Evolutionary conservation across 495 filamentous ascomycete species (phyloP).

Genomic region (Aspergillus carlsbadensis): DNA sequence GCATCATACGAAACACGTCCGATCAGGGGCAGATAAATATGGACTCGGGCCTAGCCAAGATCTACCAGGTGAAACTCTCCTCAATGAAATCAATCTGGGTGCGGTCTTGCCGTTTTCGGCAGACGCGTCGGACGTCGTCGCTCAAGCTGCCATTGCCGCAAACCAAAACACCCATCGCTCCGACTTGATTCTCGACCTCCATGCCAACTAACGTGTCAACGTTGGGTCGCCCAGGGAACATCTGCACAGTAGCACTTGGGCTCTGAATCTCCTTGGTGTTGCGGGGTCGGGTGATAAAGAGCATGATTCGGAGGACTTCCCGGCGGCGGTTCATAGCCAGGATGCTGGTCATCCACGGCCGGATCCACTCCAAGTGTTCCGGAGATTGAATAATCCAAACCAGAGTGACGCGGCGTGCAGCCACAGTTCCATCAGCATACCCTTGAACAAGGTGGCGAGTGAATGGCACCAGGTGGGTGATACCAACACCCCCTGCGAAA

Average conservation of each 20-base stretch:
- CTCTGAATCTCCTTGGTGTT: conserved; percentile 69
- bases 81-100: conserved; percentile 79
- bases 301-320: conserved; percentile 76
- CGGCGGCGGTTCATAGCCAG: conserved; percentile 73
- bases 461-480: conserved; percentile 92
- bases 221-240: conserved; percentile 81
- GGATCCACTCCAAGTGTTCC: conserved; percentile 88
- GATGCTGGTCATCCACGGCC: conserved; percentile 89
- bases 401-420: conserved; percentile 75
- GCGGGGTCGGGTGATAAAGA: conserved; percentile 84
- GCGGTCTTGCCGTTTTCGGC: conserved; percentile 60
- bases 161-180: conserved; percentile 87
- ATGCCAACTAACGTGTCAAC: conserved; percentile 71
- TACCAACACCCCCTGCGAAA: conserved; percentile 89
- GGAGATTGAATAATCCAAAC: conserved; percentile 90
- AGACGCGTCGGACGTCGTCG: conserved; percentile 78
- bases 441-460: conserved; percentile 75
- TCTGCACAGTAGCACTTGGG: conserved; percentile 72
- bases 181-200: conserved; percentile 74
- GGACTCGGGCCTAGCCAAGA: neutral
- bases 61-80: conserved; percentile 86
- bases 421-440: conserved; percentile 69
- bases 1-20: neutral
- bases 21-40: neutral
- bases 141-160: conserved; percentile 82